Conservation (phyloP, 1,139 yeast genomes). For the Suhomyces panamericanus region DNA sequence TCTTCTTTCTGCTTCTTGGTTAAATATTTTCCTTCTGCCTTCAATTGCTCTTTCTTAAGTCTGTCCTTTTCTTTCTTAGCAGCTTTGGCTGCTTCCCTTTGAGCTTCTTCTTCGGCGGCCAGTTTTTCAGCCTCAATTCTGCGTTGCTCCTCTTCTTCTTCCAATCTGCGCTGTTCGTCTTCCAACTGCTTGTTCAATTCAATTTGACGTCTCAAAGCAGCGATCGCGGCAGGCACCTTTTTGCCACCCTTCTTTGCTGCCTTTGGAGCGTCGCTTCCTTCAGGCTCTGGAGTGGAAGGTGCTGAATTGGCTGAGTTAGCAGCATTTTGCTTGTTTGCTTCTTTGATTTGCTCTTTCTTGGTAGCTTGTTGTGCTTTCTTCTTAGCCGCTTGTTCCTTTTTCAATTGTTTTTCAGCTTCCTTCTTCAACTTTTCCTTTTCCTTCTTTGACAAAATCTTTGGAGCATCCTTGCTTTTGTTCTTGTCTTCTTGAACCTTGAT, state of each 20-base stretch:
- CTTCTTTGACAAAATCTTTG: conserved; percentile 85
- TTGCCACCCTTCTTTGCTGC: conserved; percentile 55
- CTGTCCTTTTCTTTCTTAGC: conserved; percentile 82
- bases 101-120: conserved; percentile 64
- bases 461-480: conserved; percentile 50
- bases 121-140: conserved; percentile 61
- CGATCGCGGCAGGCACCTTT: conserved; percentile 76
- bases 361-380: conserved; percentile 69
- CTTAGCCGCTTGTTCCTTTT: conserved; percentile 86
- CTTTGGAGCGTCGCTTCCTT: conserved; percentile 23
- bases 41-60: conserved; percentile 73
- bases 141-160: conserved; percentile 68
- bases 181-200: conserved; percentile 84
- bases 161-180: conserved; percentile 63
- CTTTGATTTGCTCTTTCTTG: conserved; percentile 64
- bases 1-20: conserved; percentile 96
- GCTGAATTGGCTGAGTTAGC: conserved; percentile 45
- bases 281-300: conserved; percentile 28
- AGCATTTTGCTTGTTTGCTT: conserved; percentile 57
- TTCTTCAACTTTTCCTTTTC: conserved; percentile 98
- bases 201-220: conserved; percentile 79
- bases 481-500: conserved; percentile 54
- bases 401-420: conserved; percentile 91
- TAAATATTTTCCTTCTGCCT: conserved; percentile 88
- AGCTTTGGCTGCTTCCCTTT: conserved; percentile 68